Percentiles rank a stretch among this genome's conserved stretches.
phyloP scores from a whole-genome alignment of 164 flowering plant genomes.

The Vitis cinerea region DNA sequence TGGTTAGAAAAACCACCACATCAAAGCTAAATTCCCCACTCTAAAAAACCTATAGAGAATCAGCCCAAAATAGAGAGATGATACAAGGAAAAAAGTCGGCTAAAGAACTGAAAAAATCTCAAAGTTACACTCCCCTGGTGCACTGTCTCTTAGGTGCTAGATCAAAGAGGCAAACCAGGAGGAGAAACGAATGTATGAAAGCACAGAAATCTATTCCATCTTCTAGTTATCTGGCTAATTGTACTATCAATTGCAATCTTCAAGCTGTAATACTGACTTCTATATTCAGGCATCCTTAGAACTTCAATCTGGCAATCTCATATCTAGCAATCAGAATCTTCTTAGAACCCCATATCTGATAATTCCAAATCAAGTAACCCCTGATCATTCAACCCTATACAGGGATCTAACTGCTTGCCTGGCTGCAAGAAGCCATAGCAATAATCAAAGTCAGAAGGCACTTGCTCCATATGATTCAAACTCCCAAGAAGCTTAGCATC shows the following conservation, averaged over 20 bases:
- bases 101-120: neutral
- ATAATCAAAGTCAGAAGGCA: slow-evolving; percentile 22
- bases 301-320: too few relatives aligned
- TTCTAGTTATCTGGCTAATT: too few relatives aligned
- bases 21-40: slow-evolving; percentile 11
- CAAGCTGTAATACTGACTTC: too few relatives aligned
- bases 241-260: too few relatives aligned
- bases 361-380: slow-evolving; percentile 17
- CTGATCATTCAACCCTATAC: slow-evolving; percentile 13
- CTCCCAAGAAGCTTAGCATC: slow-evolving; percentile 44
- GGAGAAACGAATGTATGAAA: too few relatives aligned
- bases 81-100: neutral
- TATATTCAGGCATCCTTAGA: neutral
- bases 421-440: slow-evolving; percentile 37
- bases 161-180: too few relatives aligned
- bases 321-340: neutral
- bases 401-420: slow-evolving; percentile 8
- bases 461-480: slow-evolving; percentile 37
- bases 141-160: too few relatives aligned
- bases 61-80: neutral
- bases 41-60: slow-evolving; percentile 16
- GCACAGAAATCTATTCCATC: too few relatives aligned
- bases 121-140: too few relatives aligned
- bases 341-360: slow-evolving; percentile 21
- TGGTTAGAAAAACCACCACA: neutral